phyloP scores from a whole-genome alignment of 2,329 filamentous ascomycete species.

The Claviceps maximensis region DNA sequence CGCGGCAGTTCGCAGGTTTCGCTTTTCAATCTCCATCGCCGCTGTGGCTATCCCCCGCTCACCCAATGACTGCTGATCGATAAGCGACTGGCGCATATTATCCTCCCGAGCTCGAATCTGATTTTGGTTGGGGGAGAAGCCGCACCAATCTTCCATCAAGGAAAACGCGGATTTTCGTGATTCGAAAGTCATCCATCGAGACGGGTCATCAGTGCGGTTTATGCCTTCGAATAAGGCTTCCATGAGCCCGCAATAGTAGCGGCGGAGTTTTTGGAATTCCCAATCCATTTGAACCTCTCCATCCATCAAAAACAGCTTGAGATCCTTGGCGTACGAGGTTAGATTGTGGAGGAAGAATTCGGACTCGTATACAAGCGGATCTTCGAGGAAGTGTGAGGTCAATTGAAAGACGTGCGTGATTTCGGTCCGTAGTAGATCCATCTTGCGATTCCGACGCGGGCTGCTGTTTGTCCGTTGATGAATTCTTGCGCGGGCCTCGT shows the following conservation, averaged over 20 bases:
- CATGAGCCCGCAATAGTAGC: slow-evolving; percentile 87
- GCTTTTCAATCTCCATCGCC: slow-evolving; percentile 93
- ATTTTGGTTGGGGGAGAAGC: slow-evolving; percentile 80
- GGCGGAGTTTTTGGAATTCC: slow-evolving; percentile 81
- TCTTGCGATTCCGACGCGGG: slow-evolving; percentile 67
- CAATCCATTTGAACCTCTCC: slow-evolving; percentile 88
- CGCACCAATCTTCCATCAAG: slow-evolving; percentile 98
- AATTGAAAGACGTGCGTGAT: slow-evolving; percentile 94
- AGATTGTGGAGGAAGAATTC: slow-evolving; percentile 87
- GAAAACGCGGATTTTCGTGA: slow-evolving; percentile 89
- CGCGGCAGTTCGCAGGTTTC: slow-evolving; percentile 78
- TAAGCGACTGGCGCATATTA: slow-evolving; percentile 71
- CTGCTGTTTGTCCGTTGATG: slow-evolving; percentile 79
- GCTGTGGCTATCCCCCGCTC: slow-evolving; percentile 71
- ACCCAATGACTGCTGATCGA: slow-evolving; percentile 63
- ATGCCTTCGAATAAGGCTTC: slow-evolving; percentile 89
- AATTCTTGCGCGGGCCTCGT: slow-evolving; percentile 74
- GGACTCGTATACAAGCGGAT: slow-evolving; percentile 66
- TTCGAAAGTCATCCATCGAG: slow-evolving; percentile 95
- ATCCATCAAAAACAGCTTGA: slow-evolving; percentile 91
- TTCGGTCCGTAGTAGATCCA: slow-evolving; percentile 79
- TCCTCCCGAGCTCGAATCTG: slow-evolving; percentile 76
- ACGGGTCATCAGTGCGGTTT: slow-evolving; percentile 69
- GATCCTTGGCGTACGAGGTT: slow-evolving; percentile 76
- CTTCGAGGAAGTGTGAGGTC: slow-evolving; percentile 76